phyloP scores from a whole-genome alignment of 495 filamentous ascomycete genomes.

The Lasiosphaeris hirsuta region DNA sequence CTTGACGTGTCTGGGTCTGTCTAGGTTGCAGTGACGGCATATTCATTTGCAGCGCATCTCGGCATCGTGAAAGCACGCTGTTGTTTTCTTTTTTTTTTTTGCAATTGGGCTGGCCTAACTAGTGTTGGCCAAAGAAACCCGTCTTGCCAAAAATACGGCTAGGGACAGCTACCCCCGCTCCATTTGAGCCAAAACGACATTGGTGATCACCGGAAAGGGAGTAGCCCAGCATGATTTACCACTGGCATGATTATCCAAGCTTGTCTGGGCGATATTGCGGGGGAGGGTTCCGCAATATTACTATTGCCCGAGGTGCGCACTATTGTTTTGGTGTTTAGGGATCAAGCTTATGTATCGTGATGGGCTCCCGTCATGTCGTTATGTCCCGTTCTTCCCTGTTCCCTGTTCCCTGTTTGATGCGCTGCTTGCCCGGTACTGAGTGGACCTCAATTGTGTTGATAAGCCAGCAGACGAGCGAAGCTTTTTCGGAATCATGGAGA shows the following conservation, averaged over 20 bases:
- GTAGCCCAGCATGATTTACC: not conserved
- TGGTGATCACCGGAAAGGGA: too few species aligned
- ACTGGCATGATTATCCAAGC: constrained; percentile 7
- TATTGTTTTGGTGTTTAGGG: not conserved
- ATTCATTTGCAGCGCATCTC: not conserved
- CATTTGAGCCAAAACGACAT: too few species aligned
- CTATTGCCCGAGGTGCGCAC: too few species aligned
- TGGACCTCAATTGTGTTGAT: not conserved
- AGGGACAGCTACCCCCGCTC: too few species aligned
- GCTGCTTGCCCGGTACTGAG: constrained; percentile 16
- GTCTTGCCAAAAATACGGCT: too few species aligned
- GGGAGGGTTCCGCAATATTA: not conserved
- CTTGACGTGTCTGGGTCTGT: not conserved
- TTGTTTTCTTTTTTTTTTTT: too few species aligned
- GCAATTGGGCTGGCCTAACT: too few species aligned
- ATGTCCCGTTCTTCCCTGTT: not conserved
- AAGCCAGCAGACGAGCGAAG: not conserved
- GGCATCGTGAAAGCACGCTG: not conserved
- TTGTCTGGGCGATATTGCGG: constrained; percentile 3
- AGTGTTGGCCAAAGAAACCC: too few species aligned
- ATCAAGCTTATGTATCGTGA: constrained; percentile 2
- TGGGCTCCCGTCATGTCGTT: constrained; percentile 5
- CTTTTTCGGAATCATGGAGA: constrained; percentile 12
- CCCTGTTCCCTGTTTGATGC: constrained; percentile 14
- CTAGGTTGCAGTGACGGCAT: not conserved